Conservation (phyloP, 2,329 filamentous ascomycete genomes). For the Niveomyces coronatus region DNA sequence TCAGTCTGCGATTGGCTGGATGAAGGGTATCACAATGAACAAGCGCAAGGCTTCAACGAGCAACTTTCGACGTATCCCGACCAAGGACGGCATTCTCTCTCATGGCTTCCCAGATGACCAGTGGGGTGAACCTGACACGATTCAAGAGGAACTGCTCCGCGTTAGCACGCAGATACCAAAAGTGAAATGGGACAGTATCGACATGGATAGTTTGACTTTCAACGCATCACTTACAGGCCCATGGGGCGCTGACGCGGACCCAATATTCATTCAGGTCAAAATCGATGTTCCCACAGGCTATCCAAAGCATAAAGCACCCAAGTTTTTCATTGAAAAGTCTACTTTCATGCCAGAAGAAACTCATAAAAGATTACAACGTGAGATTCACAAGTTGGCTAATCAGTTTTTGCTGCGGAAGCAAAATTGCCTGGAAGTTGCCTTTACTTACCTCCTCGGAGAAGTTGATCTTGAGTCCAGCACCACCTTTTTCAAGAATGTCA, state of each 20-base stretch:
- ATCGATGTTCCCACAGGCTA: slow-evolving; percentile 51
- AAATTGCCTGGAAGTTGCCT: slow-evolving; percentile 51
- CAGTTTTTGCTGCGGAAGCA: slow-evolving; percentile 47
- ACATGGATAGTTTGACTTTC: slow-evolving; percentile 50
- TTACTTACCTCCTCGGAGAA: slow-evolving; percentile 54
- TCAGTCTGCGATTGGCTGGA: slow-evolving; percentile 55
- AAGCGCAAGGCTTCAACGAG: slow-evolving; percentile 38
- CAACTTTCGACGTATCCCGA: slow-evolving; percentile 31
- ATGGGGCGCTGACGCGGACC: slow-evolving; percentile 46
- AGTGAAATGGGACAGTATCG: slow-evolving; percentile 53
- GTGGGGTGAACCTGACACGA: slow-evolving; percentile 50
- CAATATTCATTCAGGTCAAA: slow-evolving; percentile 52
- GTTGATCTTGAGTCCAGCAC: slow-evolving; percentile 50
- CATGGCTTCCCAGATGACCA: slow-evolving; percentile 43
- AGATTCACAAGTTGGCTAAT: slow-evolving; percentile 45
- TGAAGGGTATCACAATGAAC: slow-evolving; percentile 57
- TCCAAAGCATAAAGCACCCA: slow-evolving; percentile 46
- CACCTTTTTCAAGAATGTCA: slow-evolving; percentile 52
- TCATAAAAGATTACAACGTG: slow-evolving; percentile 39
- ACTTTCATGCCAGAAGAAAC: slow-evolving; percentile 49
- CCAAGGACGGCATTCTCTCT: slow-evolving; percentile 42
- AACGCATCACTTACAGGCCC: slow-evolving; percentile 54
- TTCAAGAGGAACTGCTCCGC: slow-evolving; percentile 55
- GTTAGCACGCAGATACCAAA: slow-evolving; percentile 53
- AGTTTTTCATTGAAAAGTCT: slow-evolving; percentile 51